Percentiles rank a stretch among this genome's conserved stretches.
phyloP scores from a whole-genome alignment of 2,329 filamentous ascomycete species.

The Fusarium sublunatum region DNA sequence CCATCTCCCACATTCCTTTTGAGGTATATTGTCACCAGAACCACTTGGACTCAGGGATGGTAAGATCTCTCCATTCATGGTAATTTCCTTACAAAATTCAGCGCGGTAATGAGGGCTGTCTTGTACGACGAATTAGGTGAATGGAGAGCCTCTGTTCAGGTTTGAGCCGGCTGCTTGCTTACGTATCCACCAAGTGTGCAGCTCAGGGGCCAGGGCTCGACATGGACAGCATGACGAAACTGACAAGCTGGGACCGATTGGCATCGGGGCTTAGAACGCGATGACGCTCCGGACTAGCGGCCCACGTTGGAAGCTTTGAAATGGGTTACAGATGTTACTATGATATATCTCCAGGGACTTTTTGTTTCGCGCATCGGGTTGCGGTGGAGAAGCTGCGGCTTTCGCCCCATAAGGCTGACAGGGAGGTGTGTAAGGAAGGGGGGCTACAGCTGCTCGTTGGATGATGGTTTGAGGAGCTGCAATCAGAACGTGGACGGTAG shows the following conservation, averaged over 20 bases:
- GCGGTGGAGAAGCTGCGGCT: conserved; percentile 38
- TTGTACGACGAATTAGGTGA: conserved; percentile 38
- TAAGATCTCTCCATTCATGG: conserved; percentile 31
- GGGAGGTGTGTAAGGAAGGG: conserved; percentile 27
- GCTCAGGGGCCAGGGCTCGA: conserved; percentile 28
- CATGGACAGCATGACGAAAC: conserved; percentile 25
- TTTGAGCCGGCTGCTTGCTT: conserved; percentile 31
- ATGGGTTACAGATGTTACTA: neutral
- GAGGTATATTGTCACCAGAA: conserved; percentile 7
- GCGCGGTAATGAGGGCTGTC: conserved; percentile 39
- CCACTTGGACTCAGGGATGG: conserved; percentile 17
- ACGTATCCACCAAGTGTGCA: conserved; percentile 41
- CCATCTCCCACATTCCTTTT: conserved; percentile 25
- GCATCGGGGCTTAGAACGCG: conserved; percentile 8
- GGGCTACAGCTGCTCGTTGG: conserved; percentile 27
- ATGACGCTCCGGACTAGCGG: conserved; percentile 18
- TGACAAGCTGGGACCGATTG: conserved; percentile 20
- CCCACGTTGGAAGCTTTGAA: conserved; percentile 21
- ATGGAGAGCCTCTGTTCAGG: conserved; percentile 19
- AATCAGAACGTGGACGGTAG: conserved; percentile 10
- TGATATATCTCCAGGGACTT: conserved; percentile 27
- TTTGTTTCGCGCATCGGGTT: conserved; percentile 36
- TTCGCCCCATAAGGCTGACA: conserved; percentile 48
- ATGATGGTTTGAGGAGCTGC: conserved; percentile 20
- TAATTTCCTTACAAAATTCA: conserved; percentile 33